Evolutionary conservation across 2,329 filamentous ascomycete species (phyloP).

Genomic region (Lachnellula willkommii): DNA sequence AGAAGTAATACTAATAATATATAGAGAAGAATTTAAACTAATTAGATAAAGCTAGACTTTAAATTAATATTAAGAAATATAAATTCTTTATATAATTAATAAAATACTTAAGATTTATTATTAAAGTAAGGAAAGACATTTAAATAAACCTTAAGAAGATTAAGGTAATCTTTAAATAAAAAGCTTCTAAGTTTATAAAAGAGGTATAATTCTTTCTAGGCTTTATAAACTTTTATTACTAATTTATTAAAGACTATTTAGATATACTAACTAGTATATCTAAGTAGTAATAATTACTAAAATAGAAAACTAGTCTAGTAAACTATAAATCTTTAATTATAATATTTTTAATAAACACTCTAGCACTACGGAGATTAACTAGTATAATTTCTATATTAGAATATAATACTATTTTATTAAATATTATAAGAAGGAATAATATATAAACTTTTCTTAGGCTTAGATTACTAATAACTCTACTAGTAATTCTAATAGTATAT

Average conservation of each 20-base stretch:
- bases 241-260: neutral
- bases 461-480: too few relatives aligned
- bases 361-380: too few relatives aligned
- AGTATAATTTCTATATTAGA: too few relatives aligned
- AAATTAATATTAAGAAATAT: neutral
- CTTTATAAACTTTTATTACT: neutral
- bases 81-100: neutral
- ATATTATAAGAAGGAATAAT: too few relatives aligned
- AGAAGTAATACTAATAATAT: neutral
- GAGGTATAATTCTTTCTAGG: neutral
- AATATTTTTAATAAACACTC: too few relatives aligned
- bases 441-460: too few relatives aligned
- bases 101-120: neutral
- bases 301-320: too few relatives aligned
- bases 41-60: neutral
- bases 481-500: too few relatives aligned
- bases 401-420: too few relatives aligned
- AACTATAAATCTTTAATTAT: too few relatives aligned
- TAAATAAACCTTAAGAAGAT: neutral
- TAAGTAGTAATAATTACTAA: too few relatives aligned
- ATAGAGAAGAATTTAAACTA: neutral
- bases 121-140: neutral
- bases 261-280: too few relatives aligned
- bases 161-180: neutral
- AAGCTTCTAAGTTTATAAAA: neutral